Evolutionary conservation across 495 filamentous ascomycete species (phyloP), one percentile per base, ranked within the genome.

Genomic region (Parathielavia appendiculata): DNA sequence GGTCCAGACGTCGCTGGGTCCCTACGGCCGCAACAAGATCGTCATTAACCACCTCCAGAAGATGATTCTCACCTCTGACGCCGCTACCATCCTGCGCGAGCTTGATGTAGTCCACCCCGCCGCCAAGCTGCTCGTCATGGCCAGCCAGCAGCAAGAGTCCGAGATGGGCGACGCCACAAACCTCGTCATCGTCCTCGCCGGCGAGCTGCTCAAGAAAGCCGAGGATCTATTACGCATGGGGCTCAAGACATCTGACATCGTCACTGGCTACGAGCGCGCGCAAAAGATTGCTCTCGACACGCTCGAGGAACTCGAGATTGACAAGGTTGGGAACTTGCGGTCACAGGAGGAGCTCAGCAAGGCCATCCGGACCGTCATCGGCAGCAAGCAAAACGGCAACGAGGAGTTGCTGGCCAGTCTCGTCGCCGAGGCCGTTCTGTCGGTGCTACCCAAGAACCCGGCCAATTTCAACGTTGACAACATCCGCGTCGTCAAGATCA

Each of bases 21-120:
- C 95, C 52, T 97, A 93, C 72, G 95, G 95, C 69, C 89, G 95
- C 73, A 99, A 97, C 80, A 99, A 99, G 80, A 96, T 99, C 73
- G 90, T 99, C 78, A 97, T 99, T 81, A 99, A 97, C 77, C 95
- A 99, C 78, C 81, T 99, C 58, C 91, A 96, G 76, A 99, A 99
- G 81, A 96, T 97, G 93, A 92, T 96, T 61, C 81, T 99, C 58
- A 99, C 95, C 58, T 96, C 91, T 46, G 95, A 99, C 71, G 95
- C 95, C 40, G 95, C 95, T 61, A 96, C 93, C 26, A 99, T 99
- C 62, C 80, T 99, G 54, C 87, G 91, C 66, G 95, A 99, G 73
- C 82, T 99, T 70, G 95, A 99, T 69, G 95, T 99, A 46, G 92
- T 99, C 34, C 95, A 99, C 75, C 95, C 95, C 57, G 95, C 95